phyloP scores from a whole-genome alignment of 352 stramenopile species.

The Globisporangium spinosum region DNA sequence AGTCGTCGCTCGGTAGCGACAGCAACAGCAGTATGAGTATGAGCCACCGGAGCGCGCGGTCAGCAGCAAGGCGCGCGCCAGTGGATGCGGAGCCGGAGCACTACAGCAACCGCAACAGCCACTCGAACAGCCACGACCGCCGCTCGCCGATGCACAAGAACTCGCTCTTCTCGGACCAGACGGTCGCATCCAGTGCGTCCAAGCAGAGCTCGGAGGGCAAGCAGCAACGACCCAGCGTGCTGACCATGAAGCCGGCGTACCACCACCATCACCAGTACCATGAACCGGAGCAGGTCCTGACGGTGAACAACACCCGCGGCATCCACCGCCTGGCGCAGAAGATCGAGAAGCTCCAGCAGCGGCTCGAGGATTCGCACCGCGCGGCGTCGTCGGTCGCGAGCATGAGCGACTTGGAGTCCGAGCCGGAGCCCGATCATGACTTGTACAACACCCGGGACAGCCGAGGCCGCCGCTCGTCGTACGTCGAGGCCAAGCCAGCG shows the following conservation, averaged over 20 bases:
- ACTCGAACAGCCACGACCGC: background rate
- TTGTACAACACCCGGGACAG: background rate
- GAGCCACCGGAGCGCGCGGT: slow-evolving; percentile 1
- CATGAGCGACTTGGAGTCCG: slow-evolving; percentile 20
- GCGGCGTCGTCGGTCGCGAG: slow-evolving; percentile 20
- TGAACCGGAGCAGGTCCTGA: slow-evolving; percentile 20
- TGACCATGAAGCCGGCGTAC: background rate
- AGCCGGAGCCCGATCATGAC: slow-evolving; percentile 30
- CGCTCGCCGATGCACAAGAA: slow-evolving; percentile 16
- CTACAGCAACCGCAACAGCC: background rate
- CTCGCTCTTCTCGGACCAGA: slow-evolving; percentile 19
- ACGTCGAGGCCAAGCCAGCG: slow-evolving; percentile 1
- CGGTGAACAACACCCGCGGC: slow-evolving; percentile 33
- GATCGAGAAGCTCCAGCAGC: slow-evolving; percentile 45
- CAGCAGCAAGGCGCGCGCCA: slow-evolving; percentile 1
- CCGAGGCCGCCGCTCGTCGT: slow-evolving; percentile 8
- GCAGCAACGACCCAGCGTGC: slow-evolving; percentile 7
- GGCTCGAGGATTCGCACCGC: slow-evolving; percentile 32
- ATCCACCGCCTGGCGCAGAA: slow-evolving; percentile 45
- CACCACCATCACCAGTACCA: background rate
- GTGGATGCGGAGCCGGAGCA: background rate
- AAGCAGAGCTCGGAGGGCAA: slow-evolving; percentile 17
- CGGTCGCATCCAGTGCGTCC: slow-evolving; percentile 15
- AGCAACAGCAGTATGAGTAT: background rate
- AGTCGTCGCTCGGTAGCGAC: slow-evolving; percentile 10